Evolutionary conservation across 1,139 yeast species (phyloP), one percentile per base, ranked within the genome.

Genomic region (Yamadazyma jaroonii): DNA sequence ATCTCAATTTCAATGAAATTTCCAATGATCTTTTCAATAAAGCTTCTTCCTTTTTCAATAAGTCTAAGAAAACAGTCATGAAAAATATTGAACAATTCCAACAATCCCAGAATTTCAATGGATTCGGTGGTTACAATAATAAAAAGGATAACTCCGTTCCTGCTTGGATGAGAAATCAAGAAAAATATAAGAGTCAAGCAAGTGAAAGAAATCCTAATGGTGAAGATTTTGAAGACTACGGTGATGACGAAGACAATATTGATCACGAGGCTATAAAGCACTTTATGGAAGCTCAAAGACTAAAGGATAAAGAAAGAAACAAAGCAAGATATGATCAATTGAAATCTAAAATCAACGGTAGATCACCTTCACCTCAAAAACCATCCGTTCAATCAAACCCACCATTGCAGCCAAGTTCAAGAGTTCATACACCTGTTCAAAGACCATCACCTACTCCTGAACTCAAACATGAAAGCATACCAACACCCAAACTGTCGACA

Each of bases 161-260:
- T 0, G 80, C 84, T 3, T 87, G 96, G 96, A 83, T 87, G 92
- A 72, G 68, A 41, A 73, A 77, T 44, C 81, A 75, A 51, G 70
- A 61, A 32, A 67, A 54, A 50, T 74, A 77, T 53, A 76, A 72
- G 40, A 49, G 53, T n/a, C 62, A 61, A 28, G 73, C 73, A 3
- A 34, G 57, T 1, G 72, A 70, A 36, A 64, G 68, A 29, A 63
- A 57, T 40, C 48, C 48, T 26, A 57, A 61, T 9, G 74, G 73
- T 2, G 69, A 55, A 3, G 52, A 54, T 8, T 52, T 44, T 32
- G 65, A 59, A 17, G 74, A 70, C 35, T 66, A 67, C 46, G 80
- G 74, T 3, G 56, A 65, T 1, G 75, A 68, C 42, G 67, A 64
- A 25, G 75, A 68, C 22, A 68, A 74, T 41, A 61, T 74, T 40